Conservation (phyloP, 306 rosid genomes). For the Vigna angularis region DNA sequence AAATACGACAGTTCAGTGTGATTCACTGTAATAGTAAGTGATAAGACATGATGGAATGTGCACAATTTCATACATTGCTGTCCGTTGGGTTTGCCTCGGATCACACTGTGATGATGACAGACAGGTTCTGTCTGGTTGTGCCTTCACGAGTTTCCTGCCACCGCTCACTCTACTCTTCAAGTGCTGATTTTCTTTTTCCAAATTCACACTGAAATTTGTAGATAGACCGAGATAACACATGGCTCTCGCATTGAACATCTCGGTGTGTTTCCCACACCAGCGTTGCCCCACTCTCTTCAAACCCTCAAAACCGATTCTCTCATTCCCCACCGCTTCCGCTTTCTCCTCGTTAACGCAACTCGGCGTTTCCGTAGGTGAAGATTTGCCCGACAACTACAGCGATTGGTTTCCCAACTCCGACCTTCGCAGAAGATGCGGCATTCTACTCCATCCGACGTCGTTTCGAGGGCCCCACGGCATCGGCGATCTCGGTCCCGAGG, state of each 20-base stretch:
- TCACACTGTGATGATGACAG: conserved; percentile 18
- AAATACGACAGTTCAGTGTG: not conserved
- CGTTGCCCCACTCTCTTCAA: conserved; percentile 12
- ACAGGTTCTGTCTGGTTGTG: not conserved
- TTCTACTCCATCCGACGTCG: conserved; percentile 91
- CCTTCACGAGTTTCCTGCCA: conserved; percentile 30
- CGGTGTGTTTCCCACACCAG: conserved; percentile 9
- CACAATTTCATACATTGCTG: not conserved
- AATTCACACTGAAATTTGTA: not conserved
- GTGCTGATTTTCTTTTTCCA: not conserved
- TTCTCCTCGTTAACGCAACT: conserved; percentile 16
- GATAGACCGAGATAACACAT: conserved; percentile 19
- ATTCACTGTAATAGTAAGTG: not conserved
- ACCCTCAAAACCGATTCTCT: conserved; percentile 19
- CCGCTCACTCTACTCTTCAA: not conserved
- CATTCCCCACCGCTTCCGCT: conserved; percentile 10
- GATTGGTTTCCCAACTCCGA: conserved; percentile 63
- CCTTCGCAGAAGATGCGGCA: conserved; percentile 81
- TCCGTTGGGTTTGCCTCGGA: conserved; percentile 6
- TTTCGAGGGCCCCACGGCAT: conserved; percentile 84
- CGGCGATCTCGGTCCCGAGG: conserved; percentile 88
- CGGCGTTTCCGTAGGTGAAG: conserved; percentile 44
- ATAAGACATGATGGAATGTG: not conserved
- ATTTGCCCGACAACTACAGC: conserved; percentile 67
- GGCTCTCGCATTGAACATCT: conserved; percentile 34